These are phyloP conservation scores for Globisporangium cylindrosporum DNA, from an alignment of 352 stramenopile genomes.

Conservation along the genomic window DNA sequence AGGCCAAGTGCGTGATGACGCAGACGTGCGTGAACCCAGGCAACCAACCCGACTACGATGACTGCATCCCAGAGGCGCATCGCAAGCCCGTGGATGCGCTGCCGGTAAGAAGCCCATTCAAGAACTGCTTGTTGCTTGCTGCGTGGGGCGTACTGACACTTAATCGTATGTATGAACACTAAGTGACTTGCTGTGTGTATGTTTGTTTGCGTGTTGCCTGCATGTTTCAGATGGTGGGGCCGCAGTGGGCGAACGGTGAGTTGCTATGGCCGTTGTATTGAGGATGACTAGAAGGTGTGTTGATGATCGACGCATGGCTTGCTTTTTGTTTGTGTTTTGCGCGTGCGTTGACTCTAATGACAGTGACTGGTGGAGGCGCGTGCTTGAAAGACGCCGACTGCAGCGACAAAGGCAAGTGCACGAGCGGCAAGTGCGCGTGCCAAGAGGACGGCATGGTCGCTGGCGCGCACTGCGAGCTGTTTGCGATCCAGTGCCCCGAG, in stretches of 20 bases:
- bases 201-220: constrained; percentile 2
- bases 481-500: constrained; percentile 81
- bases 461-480: constrained; percentile 68
- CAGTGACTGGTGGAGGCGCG: constrained; percentile 63
- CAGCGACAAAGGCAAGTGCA: constrained; percentile 49
- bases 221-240: constrained; percentile 30
- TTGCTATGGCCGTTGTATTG: background rate
- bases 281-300: too few species aligned
- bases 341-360: background rate
- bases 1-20: constrained; percentile 68
- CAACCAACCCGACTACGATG: constrained; percentile 67
- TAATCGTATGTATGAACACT: background rate
- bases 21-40: constrained; percentile 74
- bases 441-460: constrained; percentile 63
- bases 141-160: background rate
- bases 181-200: background rate
- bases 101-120: constrained; percentile 22
- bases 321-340: too few species aligned
- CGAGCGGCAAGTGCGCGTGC: constrained; percentile 46
- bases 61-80: constrained; percentile 69
- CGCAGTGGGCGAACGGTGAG: constrained; percentile 42
- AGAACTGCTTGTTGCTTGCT: background rate
- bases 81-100: constrained; percentile 29
- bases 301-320: too few species aligned
- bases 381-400: constrained; percentile 60